phyloP scores from a whole-genome alignment of 2,329 filamentous ascomycete genomes.

The Colletotrichum sp. region DNA sequence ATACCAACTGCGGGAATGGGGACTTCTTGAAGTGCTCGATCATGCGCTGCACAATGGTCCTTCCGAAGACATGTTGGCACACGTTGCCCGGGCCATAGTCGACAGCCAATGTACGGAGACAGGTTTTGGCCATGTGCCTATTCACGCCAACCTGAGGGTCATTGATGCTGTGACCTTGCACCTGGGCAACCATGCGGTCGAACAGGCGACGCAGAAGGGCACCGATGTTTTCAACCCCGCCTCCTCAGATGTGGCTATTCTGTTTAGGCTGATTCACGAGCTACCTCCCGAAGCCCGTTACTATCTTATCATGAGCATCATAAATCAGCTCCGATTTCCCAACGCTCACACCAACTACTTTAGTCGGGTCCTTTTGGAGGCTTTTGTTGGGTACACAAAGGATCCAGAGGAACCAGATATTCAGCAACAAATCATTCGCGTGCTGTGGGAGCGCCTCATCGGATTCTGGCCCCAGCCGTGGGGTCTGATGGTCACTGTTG shows the following conservation, averaged over 20 bases:
- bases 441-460: conserved; percentile 86
- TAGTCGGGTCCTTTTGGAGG: conserved; percentile 80
- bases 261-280: conserved; percentile 79
- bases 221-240: conserved; percentile 68
- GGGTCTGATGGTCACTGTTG: conserved; percentile 87
- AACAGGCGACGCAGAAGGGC: conserved; percentile 61
- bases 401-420: conserved; percentile 81
- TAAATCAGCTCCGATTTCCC: conserved; percentile 90
- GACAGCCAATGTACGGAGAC: conserved; percentile 62
- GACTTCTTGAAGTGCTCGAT: conserved; percentile 65
- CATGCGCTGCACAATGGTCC: conserved; percentile 65
- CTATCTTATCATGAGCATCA: conserved; percentile 81
- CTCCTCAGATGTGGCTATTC: conserved; percentile 71
- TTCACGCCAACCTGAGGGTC: conserved; percentile 72
- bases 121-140: conserved; percentile 68
- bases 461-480: conserved; percentile 94
- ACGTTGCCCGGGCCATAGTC: conserved; percentile 76
- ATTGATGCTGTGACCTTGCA: conserved; percentile 86
- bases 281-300: conserved; percentile 81
- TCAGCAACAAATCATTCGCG: conserved; percentile 87
- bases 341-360: conserved; percentile 94
- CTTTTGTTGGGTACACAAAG: conserved; percentile 78
- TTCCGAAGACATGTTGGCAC: conserved; percentile 75
- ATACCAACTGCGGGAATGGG: conserved; percentile 56
- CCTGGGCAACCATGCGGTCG: conserved; percentile 75